phyloP scores from a whole-genome alignment of 2,329 filamentous ascomycete species.

The Paraphoma chrysanthemicola region DNA sequence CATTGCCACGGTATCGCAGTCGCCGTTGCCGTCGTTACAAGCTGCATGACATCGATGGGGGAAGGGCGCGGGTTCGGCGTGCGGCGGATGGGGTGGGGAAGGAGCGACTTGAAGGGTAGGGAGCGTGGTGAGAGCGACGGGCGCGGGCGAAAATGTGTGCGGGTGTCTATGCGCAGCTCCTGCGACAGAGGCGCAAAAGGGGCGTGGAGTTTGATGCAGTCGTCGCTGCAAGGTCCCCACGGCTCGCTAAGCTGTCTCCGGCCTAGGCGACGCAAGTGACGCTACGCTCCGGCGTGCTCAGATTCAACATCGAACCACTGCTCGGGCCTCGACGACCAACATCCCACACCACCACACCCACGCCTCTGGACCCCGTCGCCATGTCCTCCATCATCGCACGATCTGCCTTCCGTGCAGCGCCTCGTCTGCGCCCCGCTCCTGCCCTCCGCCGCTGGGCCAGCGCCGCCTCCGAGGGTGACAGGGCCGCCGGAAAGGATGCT shows the following conservation, averaged over 20 bases:
- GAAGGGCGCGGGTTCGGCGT: slow-evolving; percentile 13
- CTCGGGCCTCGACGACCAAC: neutral
- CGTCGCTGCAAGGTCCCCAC: slow-evolving; percentile 18
- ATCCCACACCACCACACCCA: slow-evolving; percentile 19
- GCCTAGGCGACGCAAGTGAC: slow-evolving; percentile 16
- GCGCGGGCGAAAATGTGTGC: neutral
- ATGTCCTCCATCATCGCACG: slow-evolving; percentile 57
- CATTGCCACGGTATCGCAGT: slow-evolving; percentile 39
- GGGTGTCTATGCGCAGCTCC: slow-evolving; percentile 3
- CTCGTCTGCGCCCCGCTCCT: slow-evolving; percentile 50
- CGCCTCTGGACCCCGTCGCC: slow-evolving; percentile 29
- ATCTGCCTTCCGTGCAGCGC: slow-evolving; percentile 55
- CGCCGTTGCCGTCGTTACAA: slow-evolving; percentile 24
- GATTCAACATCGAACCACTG: slow-evolving; percentile 27
- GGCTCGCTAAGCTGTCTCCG: slow-evolving; percentile 13
- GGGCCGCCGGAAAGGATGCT: slow-evolving; percentile 54
- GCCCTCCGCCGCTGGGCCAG: slow-evolving; percentile 46
- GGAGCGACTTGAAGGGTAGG: slow-evolving; percentile 18
- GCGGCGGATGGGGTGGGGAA: slow-evolving; percentile 3
- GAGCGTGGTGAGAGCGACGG: slow-evolving; percentile 28
- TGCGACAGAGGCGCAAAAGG: slow-evolving; percentile 17
- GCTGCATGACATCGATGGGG: slow-evolving; percentile 42
- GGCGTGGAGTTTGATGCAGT: slow-evolving; percentile 20
- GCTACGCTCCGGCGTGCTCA: slow-evolving; percentile 15
- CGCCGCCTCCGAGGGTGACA: slow-evolving; percentile 52